Evolutionary conservation across 306 rosid species (phyloP), one percentile per base, ranked within the genome.

Genomic region (Gynostemma pentaphyllum): DNA sequence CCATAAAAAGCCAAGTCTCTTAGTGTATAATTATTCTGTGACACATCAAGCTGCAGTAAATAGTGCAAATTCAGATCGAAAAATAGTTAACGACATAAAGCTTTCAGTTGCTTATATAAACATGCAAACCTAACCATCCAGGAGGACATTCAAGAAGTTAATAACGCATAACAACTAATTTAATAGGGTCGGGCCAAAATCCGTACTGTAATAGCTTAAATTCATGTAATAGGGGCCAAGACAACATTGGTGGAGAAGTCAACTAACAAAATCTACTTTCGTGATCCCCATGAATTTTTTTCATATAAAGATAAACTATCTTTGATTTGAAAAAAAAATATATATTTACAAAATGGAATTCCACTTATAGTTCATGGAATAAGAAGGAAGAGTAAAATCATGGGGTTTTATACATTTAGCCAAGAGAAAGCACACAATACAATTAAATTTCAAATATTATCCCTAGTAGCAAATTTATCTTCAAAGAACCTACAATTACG

Each of bases 21-120:
- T 28, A 74, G 68, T 36, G 85, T 80, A 61, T 65, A 70, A 61
- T 73, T 80, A 60, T 75, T 83, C 76, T 79, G 89, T 68, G 88
- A 87, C 69, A 77, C 74, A 64, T 88, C 92, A 51, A 92, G 74
- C 98, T 88, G 89, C 83, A 79, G 52, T 49, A 64, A 64, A 37
- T 51, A 44, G 22, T 36, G 47, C 14, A 21, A 19, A 2, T 59
- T 59, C 46, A n/a, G 22, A 60, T 60, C 21, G 16, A 60, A 59
- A 34, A 55, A 55, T 30, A 13, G 16, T 29, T 30, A 53, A 53
- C 12, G 29, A 53, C 21, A 29, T 22, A 9, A 50, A 53, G 40
- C 15, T 26, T 29, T 5, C 19, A 14, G 36, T 13, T 51, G 36
- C 13, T 9, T 51, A 51, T 51, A n/a, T 26, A 49, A 36, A 51